phyloP scores from a whole-genome alignment of 2,329 filamentous ascomycete species.

The Aureobasidium sp. region DNA sequence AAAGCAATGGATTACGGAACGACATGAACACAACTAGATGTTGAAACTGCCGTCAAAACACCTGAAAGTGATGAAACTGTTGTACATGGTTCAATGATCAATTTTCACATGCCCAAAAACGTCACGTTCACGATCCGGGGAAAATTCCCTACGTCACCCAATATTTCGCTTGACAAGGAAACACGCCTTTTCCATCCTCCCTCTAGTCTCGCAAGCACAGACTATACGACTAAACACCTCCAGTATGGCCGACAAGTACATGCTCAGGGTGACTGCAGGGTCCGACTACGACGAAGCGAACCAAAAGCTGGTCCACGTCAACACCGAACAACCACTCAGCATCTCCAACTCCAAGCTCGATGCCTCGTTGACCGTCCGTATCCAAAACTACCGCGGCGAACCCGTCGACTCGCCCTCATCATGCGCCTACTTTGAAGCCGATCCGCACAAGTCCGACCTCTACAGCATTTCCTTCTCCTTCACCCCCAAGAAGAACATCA shows the following conservation, averaged over 20 bases:
- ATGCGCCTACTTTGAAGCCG: conserved; percentile 68
- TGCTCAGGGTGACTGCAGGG: conserved; percentile 76
- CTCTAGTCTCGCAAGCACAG: not conserved
- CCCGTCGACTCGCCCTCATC: conserved; percentile 61
- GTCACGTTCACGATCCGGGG: not conserved
- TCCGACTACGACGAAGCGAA: conserved; percentile 62
- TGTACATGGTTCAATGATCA: not conserved
- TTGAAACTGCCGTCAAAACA: not conserved
- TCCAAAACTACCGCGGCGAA: conserved; percentile 63
- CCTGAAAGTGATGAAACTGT: not conserved
- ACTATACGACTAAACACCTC: not conserved
- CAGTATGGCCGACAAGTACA: conserved; percentile 60
- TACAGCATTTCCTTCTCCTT: conserved; percentile 81
- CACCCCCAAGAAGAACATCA: conserved; percentile 60
- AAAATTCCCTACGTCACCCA: conserved; percentile 1
- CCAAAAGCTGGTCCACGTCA: conserved; percentile 72
- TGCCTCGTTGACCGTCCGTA: conserved; percentile 64
- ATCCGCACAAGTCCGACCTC: conserved; percentile 66
- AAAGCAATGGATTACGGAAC: conserved; percentile 7
- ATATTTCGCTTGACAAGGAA: not conserved
- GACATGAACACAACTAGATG: not conserved
- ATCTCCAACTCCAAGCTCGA: conserved; percentile 60
- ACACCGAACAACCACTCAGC: conserved; percentile 54
- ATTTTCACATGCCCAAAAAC: conserved; percentile 1
- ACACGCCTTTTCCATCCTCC: not conserved